Evolutionary conservation across 768 basidiomycete species (phyloP), one percentile per base, ranked within the genome.

Genomic region (Mycena vitilis): DNA sequence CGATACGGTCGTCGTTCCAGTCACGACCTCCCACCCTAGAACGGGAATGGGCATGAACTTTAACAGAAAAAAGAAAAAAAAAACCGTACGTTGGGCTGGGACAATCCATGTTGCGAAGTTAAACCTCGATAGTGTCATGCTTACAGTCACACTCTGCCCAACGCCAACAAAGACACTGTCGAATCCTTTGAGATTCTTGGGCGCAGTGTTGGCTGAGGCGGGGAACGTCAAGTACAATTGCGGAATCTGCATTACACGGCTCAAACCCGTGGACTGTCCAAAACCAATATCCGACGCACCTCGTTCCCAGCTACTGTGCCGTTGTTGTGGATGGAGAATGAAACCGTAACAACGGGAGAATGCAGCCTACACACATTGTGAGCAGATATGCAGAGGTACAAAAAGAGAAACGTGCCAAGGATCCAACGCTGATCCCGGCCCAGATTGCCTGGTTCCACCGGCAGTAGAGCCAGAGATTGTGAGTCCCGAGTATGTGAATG

Each of bases 91-190:
- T 75, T 90, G 88, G 18, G 77, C 77, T 15, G 76, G 76, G 23
- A 86, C 85, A 72, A 87, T 82, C 87, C 87, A 91, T 16, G 86
- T 81, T 0, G 86, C 82, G 53, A 89, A 79, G 70, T 86, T 84
- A 65, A 85, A 86, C 23, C 86, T 81, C 6, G 85, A 82, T 23
- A 89, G 79, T 55, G 81, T 72, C 70, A 88, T 74, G 9, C 82
- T 82, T n/a, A 87, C 86, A 3, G 75, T 81, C 62, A 78, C 80
- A 36, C 82, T 83, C 69, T 85, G 79, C 12, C 84, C 85, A 0
- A 84, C 82, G 1, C 72, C 73, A 58, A 87, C 75, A 70, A 78
- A 84, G 40, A 88, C 73, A 58, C 82, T 84, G 73, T 88, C 86
- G 69, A 89, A 89, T 18, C 88, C 88, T 75, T 87, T 87, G 60